These are phyloP conservation scores for Hydnum rufescens DNA, from an alignment of 768 basidiomycete genomes.

Conservation along the genomic window DNA sequence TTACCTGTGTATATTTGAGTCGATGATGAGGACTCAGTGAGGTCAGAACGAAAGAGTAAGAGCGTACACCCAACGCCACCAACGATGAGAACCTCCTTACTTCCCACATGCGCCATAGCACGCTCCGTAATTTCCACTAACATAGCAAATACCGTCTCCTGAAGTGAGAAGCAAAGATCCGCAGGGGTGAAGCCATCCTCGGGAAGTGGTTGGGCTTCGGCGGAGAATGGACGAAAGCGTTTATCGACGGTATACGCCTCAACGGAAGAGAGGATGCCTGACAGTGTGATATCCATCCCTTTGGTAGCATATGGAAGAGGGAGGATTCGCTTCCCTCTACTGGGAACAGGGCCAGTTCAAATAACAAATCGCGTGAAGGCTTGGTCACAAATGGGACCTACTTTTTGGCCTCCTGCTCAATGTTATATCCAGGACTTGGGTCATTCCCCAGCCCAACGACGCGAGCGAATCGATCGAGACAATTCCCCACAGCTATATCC, in stretches of 20 bases:
- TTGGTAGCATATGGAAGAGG: slow-evolving; percentile 89
- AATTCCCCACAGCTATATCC: slow-evolving; percentile 99
- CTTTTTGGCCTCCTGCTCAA: slow-evolving; percentile 90
- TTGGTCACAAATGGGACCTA: slow-evolving; percentile 17
- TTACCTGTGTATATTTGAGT: slow-evolving; percentile 38
- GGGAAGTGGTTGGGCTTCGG: slow-evolving; percentile 14
- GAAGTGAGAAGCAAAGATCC: slow-evolving; percentile 92
- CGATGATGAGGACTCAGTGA: background rate
- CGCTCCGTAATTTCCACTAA: slow-evolving; percentile 97
- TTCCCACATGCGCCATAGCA: slow-evolving; percentile 97
- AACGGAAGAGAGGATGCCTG: slow-evolving; percentile 76
- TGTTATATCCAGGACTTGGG: slow-evolving; percentile 91
- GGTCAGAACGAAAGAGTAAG: background rate
- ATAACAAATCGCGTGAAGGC: background rate
- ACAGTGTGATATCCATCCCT: slow-evolving; percentile 94
- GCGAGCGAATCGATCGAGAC: slow-evolving; percentile 89
- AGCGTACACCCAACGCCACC: slow-evolving; percentile 97
- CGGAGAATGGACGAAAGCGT: slow-evolving; percentile 36
- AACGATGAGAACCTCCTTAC: slow-evolving; percentile 89
- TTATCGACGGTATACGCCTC: slow-evolving; percentile 80
- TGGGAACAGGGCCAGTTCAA: background rate
- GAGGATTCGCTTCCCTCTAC: slow-evolving; percentile 65
- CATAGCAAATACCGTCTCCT: slow-evolving; percentile 97
- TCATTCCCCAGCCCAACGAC: slow-evolving; percentile 90
- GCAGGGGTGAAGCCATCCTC: slow-evolving; percentile 73